phyloP scores from a whole-genome alignment of 306 rosid species.

The Corylus heterophylla region DNA sequence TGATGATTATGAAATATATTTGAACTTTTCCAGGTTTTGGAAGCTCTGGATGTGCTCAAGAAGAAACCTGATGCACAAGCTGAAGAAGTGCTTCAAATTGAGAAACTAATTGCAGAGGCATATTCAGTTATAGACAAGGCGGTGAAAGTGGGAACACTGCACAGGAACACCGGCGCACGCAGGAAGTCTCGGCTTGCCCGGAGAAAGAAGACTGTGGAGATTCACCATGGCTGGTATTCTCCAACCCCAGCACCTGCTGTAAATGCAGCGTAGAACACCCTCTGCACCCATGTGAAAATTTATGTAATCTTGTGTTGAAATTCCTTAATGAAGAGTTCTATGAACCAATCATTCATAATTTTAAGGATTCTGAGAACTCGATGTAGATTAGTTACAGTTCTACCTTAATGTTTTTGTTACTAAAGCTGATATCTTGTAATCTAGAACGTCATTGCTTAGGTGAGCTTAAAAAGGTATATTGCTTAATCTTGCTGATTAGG shows the following conservation, averaged over 20 bases:
- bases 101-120: constrained; percentile 92
- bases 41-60: constrained; percentile 71
- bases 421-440: not conserved
- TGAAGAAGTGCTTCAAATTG: constrained; percentile 71
- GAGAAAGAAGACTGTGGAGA: constrained; percentile 85
- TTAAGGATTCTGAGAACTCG: not conserved
- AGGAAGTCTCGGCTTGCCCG: constrained; percentile 93
- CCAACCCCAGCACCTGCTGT: constrained; percentile 53
- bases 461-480: not conserved
- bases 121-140: constrained; percentile 93
- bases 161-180: constrained; percentile 84
- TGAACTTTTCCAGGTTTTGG: constrained; percentile 67
- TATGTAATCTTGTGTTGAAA: not conserved
- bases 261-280: constrained; percentile 42
- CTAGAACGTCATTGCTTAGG: not conserved
- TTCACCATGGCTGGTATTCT: constrained; percentile 94
- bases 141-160: constrained; percentile 85
- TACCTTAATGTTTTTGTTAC: not conserved
- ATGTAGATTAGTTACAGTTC: not conserved
- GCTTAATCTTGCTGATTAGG: not conserved
- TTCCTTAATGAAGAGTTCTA: not conserved
- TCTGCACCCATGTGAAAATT: not conserved
- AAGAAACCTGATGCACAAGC: constrained; percentile 75
- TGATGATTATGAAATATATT: not conserved
- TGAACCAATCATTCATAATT: not conserved